phyloP scores from a whole-genome alignment of 768 basidiomycete genomes.

The Termitomyces sp. region DNA sequence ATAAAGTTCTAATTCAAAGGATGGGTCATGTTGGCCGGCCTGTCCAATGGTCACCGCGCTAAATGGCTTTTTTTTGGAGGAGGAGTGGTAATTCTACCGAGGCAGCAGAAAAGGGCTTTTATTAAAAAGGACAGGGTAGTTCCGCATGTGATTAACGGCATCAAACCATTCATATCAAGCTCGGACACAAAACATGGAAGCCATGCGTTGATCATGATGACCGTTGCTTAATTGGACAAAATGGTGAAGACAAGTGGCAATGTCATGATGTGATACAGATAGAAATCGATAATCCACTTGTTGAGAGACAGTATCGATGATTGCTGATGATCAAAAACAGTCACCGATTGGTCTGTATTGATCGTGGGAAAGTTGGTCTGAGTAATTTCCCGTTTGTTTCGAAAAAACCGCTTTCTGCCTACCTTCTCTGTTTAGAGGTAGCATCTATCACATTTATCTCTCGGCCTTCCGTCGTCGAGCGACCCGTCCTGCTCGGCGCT shows the following conservation, averaged over 20 bases:
- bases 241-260: neutral
- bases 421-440: neutral
- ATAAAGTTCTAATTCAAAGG: neutral
- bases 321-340: constrained; percentile 7
- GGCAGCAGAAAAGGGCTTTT: neutral
- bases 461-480: constrained; percentile 12
- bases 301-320: constrained; percentile 2
- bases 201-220: neutral
- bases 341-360: constrained; percentile 2
- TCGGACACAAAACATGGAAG: neutral
- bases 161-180: constrained; percentile 4
- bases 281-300: constrained; percentile 1
- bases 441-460: constrained; percentile 8
- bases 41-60: no score
- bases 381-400: constrained; percentile 15
- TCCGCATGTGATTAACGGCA: neutral
- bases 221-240: neutral
- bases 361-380: constrained; percentile 15
- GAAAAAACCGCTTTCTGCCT: constrained; percentile 13
- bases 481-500: constrained; percentile 11
- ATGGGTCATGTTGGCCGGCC: neutral
- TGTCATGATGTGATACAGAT: constrained; percentile 11
- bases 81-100: neutral
- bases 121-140: neutral
- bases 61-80: no score